Evolutionary conservation across 371 early-diverging fungal species (phyloP), one percentile per base, ranked within the genome.

Genomic region (Mucor indicus): DNA sequence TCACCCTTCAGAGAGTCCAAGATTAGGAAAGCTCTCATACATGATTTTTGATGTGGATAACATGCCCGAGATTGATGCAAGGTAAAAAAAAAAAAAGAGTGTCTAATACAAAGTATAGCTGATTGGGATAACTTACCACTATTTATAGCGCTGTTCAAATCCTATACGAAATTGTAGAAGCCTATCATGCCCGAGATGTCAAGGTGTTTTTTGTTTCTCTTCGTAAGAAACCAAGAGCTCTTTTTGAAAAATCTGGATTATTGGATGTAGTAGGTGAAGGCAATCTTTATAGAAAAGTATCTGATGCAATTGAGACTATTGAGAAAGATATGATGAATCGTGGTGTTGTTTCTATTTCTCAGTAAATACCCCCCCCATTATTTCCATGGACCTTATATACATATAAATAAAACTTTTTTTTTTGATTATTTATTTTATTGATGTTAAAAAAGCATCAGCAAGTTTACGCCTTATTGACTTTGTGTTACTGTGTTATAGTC

Each of bases 11-110:
- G 93, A 77, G 69, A 85, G 68, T 32, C 85, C 84, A 48, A 87
- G 79, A 25, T 74, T 86, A 40, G 85, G 83, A 2, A 77, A 79
- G 8, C 35, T 54, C 12, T 64, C 73, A 2, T 81, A 85, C 31
- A 87, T 89, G 31, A 81, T 96, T 17, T 94, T 96, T 70, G 95
- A 96, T 67, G 84, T 92, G 10, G 85, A 83, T 33, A 82, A 87
- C 49, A 90, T 96, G 85, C 83, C 88, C 0, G 73, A 73, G 4
- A 77, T 96, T 49, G 97, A 96, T 67, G 95, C 95, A 17, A 90
- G 87, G 85, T 75, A 71, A 52, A 5, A 19, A 25, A 37, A 24
- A n/a, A 8, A 29, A 29, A 17, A 50, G n/a, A 37, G 49, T 33
- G 11, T 22, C 1, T 32, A 43, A 17, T 33, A 24, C 6, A 33